Conservation (phyloP, 108 stramenopile genomes). For the Bacterosira constricta region DNA sequence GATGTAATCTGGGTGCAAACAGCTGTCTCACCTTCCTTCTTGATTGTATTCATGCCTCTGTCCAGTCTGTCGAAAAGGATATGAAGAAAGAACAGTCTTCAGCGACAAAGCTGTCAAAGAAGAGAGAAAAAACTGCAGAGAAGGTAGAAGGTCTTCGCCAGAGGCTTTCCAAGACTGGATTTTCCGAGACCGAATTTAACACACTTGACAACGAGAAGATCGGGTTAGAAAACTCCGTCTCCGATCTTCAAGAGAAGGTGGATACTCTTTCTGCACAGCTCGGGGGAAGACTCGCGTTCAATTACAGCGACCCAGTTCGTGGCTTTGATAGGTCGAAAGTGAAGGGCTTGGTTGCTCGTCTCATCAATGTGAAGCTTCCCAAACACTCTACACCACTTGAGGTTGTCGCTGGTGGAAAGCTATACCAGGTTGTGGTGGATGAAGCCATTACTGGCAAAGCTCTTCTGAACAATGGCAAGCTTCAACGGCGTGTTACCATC, state of each 20-base stretch:
- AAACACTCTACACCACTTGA: conserved; percentile 93
- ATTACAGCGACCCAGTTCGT: conserved; percentile 90
- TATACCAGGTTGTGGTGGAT: conserved; percentile 97
- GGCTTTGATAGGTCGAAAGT: conserved; percentile 95
- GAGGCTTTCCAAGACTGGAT: conserved; percentile 52
- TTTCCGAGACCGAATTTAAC: conserved; percentile 65
- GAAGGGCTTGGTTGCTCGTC: conserved; percentile 93
- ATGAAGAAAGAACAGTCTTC: conserved; percentile 85
- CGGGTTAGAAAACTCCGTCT: conserved; percentile 58
- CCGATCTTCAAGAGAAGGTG: conserved; percentile 60
- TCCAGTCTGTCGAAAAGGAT: conserved; percentile 81
- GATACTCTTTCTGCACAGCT: conserved; percentile 86
- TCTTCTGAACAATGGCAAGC: conserved; percentile 91
- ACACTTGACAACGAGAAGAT: conserved; percentile 72
- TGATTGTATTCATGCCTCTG: background rate
- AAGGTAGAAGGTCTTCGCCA: conserved; percentile 57
- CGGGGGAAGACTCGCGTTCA: conserved; percentile 87
- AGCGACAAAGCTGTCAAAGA: conserved; percentile 60
- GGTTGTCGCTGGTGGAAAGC: conserved; percentile 94
- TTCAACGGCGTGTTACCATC: conserved; percentile 94
- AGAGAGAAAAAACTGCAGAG: conserved; percentile 50
- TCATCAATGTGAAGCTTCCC: conserved; percentile 82
- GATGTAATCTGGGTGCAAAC: background rate
- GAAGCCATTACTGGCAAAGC: conserved; percentile 95
- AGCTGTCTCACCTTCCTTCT: background rate